Percentiles rank a stretch among this genome's conserved stretches.
phyloP scores from a whole-genome alignment of 1,284 basidiomycete genomes.

The Moesziomyces sp. region DNA sequence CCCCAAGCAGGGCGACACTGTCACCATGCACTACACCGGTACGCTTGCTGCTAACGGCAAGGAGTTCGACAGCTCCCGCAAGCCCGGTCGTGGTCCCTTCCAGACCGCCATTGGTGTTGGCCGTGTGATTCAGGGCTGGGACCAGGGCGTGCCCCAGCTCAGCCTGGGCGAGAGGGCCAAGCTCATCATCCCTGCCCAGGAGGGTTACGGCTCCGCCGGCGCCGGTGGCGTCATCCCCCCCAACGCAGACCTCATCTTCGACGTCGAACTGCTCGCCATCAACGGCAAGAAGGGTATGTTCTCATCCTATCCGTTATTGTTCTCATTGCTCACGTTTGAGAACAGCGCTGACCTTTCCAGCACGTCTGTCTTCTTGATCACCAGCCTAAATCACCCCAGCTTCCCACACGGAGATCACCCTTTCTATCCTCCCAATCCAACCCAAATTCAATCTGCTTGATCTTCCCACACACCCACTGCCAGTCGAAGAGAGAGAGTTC shows the following conservation, averaged over 20 bases:
- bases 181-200: constrained; percentile 61
- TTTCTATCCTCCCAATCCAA: too few relatives aligned
- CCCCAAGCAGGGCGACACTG: constrained; percentile 63
- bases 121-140: constrained; percentile 69
- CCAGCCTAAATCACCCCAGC: too few relatives aligned
- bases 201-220: constrained; percentile 65
- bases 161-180: constrained; percentile 68
- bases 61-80: constrained; percentile 66
- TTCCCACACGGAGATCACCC: too few relatives aligned
- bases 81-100: constrained; percentile 65
- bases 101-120: constrained; percentile 61
- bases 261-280: constrained; percentile 70
- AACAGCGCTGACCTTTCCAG: too few relatives aligned
- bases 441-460: too few relatives aligned
- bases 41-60: constrained; percentile 55
- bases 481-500: too few relatives aligned
- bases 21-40: constrained; percentile 64
- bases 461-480: too few relatives aligned
- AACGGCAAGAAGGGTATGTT: constrained; percentile 54
- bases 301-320: too few relatives aligned
- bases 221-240: constrained; percentile 68
- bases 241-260: constrained; percentile 59
- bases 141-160: constrained; percentile 69
- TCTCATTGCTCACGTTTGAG: too few relatives aligned
- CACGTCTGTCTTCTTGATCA: too few relatives aligned